phyloP scores from a whole-genome alignment of 331 rosid species.

The Acacia pycnantha region DNA sequence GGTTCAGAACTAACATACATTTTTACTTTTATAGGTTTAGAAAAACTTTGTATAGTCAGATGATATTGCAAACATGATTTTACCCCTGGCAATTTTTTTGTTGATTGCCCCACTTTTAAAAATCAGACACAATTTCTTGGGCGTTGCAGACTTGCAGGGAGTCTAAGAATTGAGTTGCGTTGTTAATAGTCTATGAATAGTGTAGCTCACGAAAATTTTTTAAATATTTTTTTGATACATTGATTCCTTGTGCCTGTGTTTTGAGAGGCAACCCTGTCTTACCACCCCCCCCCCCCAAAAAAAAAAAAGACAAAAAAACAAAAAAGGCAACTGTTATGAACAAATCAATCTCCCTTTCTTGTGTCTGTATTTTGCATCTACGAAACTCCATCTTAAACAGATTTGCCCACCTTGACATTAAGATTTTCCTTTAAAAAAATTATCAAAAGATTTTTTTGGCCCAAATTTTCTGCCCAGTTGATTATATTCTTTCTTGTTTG shows the following conservation, averaged over 20 bases:
- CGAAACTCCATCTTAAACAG: neutral
- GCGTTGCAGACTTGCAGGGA: neutral
- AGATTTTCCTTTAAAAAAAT: neutral
- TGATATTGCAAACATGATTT: neutral
- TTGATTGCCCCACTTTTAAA: too few relatives aligned
- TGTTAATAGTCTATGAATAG: neutral
- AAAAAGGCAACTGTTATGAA: neutral
- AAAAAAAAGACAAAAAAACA: neutral
- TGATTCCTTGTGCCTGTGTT: neutral
- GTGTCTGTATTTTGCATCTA: neutral
- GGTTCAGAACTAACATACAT: neutral
- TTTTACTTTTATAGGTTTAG: neutral
- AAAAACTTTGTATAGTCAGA: neutral
- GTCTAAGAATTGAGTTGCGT: neutral
- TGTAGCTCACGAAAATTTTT: neutral
- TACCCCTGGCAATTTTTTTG: neutral
- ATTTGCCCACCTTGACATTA: neutral
- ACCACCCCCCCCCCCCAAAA: neutral
- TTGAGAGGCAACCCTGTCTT: neutral
- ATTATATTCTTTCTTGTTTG: constrained; percentile 41
- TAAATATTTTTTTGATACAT: neutral
- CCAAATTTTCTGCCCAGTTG: constrained; percentile 33
- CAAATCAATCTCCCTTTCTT: neutral
- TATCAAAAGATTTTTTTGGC: neutral
- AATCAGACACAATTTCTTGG: neutral